Base-by-base conservation (phyloP, 2,329 filamentous ascomycete species). In the Paracoccidioides lutzii region DNA sequence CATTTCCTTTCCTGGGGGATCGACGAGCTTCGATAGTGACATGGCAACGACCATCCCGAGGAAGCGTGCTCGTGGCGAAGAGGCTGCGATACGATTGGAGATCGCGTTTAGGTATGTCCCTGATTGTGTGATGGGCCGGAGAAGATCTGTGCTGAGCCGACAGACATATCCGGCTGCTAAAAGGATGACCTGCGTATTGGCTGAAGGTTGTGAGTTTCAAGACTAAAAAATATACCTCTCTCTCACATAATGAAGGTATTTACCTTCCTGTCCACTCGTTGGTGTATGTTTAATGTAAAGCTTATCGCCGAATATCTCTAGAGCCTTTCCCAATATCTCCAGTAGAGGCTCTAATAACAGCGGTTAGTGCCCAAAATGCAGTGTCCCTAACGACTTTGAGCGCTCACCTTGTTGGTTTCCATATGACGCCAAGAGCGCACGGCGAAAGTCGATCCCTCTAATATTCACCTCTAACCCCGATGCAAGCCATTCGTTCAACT, bases 41-140 rank as follows among this genome's bases (percentile, higher is more conserved):
- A 89, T 89, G 4, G 88, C 93, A 37, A 95, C 83, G 2, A 87
- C 77, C 82, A 98, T 94, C 0, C 93, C 93, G 0, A 98, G 76
- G 61, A 95, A 88, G 15, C 90, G 81, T 14, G 87, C 84, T 60
- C 84, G 80, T 5, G 76, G 75, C 43, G 93, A 90, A 3, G 89
- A 84, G 14, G 89, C 81, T 10, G 83, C 82, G 5, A 98, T 80
- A 30, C 90, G 81, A 66, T 94, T 95, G 0, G 93, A 96, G 38
- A 96, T 83, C 5, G 84, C 80, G 59, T 81, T 84, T 51, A 95
- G 76, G 64, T 95, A 94, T 1, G 78, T 66, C 15, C 84, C 80
- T 1, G 88, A 88, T 54, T 86, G 83, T 53, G 88, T 78, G 37
- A 90, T 74, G 58, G 86, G 77, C 3, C 79, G 78, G 0, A 96